Conservation (phyloP, 805 yeast genomes). For the Yamadazyma endophytica region DNA sequence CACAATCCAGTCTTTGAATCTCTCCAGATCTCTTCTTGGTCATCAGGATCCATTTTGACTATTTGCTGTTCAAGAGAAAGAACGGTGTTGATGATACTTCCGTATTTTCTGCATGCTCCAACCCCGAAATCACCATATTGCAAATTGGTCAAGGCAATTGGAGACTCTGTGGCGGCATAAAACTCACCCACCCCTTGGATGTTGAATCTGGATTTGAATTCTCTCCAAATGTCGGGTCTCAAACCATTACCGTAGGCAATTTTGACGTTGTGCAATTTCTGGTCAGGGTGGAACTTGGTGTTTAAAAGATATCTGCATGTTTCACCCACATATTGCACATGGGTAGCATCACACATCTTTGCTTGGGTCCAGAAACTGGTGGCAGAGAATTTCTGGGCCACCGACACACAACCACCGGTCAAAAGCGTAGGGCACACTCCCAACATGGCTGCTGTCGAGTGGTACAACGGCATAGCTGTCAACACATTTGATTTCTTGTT, state of each 20-base stretch:
- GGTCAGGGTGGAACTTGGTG: slow-evolving; percentile 62
- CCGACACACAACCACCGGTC: slow-evolving; percentile 70
- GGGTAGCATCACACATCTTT: slow-evolving; percentile 63
- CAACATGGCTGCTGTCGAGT: slow-evolving; percentile 86
- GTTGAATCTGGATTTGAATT: slow-evolving; percentile 72
- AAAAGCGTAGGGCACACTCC: slow-evolving; percentile 69
- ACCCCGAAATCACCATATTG: slow-evolving; percentile 78
- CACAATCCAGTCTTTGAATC: slow-evolving; percentile 64
- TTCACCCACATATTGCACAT: slow-evolving; percentile 92
- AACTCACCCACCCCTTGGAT: slow-evolving; percentile 81
- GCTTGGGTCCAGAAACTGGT: slow-evolving; percentile 89
- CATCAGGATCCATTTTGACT: slow-evolving; percentile 76
- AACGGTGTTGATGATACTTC: slow-evolving; percentile 50
- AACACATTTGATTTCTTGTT: slow-evolving; percentile 54
- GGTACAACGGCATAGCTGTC: slow-evolving; percentile 94
- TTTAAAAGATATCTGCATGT: slow-evolving; percentile 81
- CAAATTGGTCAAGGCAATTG: slow-evolving; percentile 77
- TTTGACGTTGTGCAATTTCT: slow-evolving; percentile 52
- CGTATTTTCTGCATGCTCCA: slow-evolving; percentile 86
- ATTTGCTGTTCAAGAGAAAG: slow-evolving; percentile 54
- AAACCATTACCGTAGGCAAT: slow-evolving; percentile 91
- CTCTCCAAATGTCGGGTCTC: slow-evolving; percentile 82
- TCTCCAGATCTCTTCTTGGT: slow-evolving; percentile 66
- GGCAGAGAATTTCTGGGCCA: slow-evolving; percentile 80
- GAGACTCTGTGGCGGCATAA: slow-evolving; percentile 91